Base-by-base conservation (phyloP, 192 early-diverging fungal genomes). In the Gorgonomyces haynaldii region DNA sequence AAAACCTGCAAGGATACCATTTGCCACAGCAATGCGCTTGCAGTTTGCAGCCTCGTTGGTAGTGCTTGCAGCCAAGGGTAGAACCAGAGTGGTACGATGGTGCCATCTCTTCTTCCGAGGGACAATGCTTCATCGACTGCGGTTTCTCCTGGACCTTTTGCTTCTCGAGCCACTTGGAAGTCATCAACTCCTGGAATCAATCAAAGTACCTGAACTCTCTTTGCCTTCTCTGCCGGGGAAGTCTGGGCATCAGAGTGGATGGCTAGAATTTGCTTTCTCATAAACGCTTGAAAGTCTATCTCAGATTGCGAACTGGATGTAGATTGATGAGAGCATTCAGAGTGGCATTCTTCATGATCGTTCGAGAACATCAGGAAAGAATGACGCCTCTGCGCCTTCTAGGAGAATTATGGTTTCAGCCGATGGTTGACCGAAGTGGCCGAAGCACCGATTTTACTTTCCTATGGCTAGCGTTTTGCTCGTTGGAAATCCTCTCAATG, bases 51-150 rank as follows among this genome's bases (percentile, higher is more conserved):
- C 71, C 71, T 17, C 86, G 49, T 47, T 76, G 79, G 48, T 89
- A 89, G 59, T 87, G 85, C 45, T 81, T 72, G 71, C 86, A 89
- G 16, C 86, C 86, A 23, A 84, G 54, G 26, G 75, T 56, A 25
- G n/a, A 22, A 9, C 16, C 34, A 12, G 31, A 42, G 25, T 43
- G 70, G 60, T 0, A 73, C 36, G 17, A 63, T 37, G 6, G 42
- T 44, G 16, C 67, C 62, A 42, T 68, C 67, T 23, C 15, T 34
- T 9, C 41, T 19, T 37, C 56, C 9, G 59, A 42, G 38, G 47
- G 56, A 44, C 71, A 64, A 5, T 45, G 63, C 20, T 58, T 62
- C 6, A 38, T 8, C 5, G 53, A 19, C 12, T 55, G 36, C 9
- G 46, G 45, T 26, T 39, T 48, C 20, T 54, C 62, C 24, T 45